Conservation (phyloP, 2,329 filamentous ascomycete species). For the Elsinoe fawcettii region DNA sequence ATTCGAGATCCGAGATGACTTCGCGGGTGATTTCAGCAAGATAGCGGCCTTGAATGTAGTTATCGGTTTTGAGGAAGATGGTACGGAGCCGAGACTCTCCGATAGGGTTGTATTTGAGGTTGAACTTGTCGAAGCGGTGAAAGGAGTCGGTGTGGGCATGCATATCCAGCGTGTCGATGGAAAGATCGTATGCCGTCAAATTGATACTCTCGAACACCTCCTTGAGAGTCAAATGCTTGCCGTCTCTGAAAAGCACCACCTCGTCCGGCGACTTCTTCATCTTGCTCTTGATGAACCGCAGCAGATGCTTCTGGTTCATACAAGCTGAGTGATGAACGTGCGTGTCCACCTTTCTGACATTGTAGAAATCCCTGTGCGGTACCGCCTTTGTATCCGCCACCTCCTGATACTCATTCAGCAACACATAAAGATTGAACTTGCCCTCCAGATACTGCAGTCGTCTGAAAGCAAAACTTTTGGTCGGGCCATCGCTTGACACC, state of each 20-base stretch:
- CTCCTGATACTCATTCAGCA: conserved; percentile 96
- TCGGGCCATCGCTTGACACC: conserved; percentile 90
- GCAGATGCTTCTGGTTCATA: conserved; percentile 98
- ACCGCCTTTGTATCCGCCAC: conserved; percentile 97
- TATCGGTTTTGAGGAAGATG: conserved; percentile 99
- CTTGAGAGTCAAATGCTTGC: conserved; percentile 78
- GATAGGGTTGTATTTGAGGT: conserved; percentile 96
- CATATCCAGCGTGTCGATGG: conserved; percentile 98
- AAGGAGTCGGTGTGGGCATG: conserved; percentile 98
- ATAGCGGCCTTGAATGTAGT: conserved; percentile 92
- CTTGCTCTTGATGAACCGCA: conserved; percentile 99
- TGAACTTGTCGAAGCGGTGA: conserved; percentile 99
- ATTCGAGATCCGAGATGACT: conserved; percentile 92
- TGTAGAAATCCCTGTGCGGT: conserved; percentile 97
- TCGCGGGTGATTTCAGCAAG: conserved; percentile 96
- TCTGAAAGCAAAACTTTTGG: conserved; percentile 93
- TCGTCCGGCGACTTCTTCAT: conserved; percentile 98
- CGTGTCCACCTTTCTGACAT: conserved; percentile 96
- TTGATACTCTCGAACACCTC: conserved; percentile 98
- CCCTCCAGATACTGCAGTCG: conserved; percentile 92
- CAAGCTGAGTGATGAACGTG: conserved; percentile 98
- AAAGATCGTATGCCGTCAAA: conserved; percentile 91
- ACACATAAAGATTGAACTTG: conserved; percentile 88
- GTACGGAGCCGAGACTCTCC: conserved; percentile 90
- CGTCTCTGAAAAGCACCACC: conserved; percentile 84